A percentile compares a stretch with the other conserved stretches of the same genome.
phyloP scores from a whole-genome alignment of 805 yeast genomes.

The Saccharomycopsis capsularis region DNA sequence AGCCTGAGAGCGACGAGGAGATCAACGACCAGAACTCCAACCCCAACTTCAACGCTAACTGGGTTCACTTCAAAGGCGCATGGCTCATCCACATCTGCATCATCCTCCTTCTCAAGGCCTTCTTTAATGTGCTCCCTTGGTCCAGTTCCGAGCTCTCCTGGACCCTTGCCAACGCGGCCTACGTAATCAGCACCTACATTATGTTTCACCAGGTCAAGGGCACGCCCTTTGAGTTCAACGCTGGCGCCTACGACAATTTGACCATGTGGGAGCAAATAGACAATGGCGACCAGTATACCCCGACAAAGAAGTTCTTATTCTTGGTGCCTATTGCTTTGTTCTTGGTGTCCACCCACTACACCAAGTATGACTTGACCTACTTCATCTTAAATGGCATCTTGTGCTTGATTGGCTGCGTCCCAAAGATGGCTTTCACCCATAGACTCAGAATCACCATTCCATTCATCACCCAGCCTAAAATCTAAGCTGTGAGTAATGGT shows the following conservation, averaged over 20 bases:
- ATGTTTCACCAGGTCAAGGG: conserved; percentile 98
- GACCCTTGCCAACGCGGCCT: conserved; percentile 88
- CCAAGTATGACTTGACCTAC: conserved; percentile 72
- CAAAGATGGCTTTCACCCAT: conserved; percentile 81
- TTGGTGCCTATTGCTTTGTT: conserved; percentile 90
- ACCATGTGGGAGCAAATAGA: conserved; percentile 98
- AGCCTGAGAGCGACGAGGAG: conserved; percentile 87
- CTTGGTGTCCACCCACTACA: conserved; percentile 81
- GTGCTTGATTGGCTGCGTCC: conserved; percentile 81
- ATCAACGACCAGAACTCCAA: conserved; percentile 84
- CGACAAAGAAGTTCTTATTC: conserved; percentile 86
- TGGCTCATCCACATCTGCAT: conserved; percentile 91
- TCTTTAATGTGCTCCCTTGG: conserved; percentile 76
- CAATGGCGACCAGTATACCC: conserved; percentile 95
- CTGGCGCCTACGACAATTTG: conserved; percentile 90
- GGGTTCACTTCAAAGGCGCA: conserved; percentile 96
- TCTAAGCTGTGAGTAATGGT: neutral
- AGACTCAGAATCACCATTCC: conserved; percentile 63
- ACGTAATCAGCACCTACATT: conserved; percentile 84
- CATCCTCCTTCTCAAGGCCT: conserved; percentile 62
- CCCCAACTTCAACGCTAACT: conserved; percentile 87
- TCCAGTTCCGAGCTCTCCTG: conserved; percentile 78
- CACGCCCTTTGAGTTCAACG: conserved; percentile 93
- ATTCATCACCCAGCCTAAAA: conserved; percentile 30
- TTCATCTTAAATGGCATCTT: conserved; percentile 75